Evolutionary conservation across 768 basidiomycete species (phyloP).

Genomic region (Calocera viscosa): DNA sequence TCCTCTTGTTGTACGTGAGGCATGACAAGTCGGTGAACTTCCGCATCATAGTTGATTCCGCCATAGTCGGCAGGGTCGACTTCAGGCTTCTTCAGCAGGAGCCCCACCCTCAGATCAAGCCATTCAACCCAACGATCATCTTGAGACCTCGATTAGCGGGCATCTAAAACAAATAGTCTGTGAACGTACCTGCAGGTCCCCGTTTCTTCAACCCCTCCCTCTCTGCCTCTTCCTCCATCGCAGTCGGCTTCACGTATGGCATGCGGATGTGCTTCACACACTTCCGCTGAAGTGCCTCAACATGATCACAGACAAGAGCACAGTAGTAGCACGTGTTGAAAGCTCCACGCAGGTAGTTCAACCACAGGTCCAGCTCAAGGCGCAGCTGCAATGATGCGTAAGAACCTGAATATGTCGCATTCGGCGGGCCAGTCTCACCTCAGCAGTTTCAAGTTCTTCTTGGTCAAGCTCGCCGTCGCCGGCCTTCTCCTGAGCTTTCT

Average conservation of each 20-base stretch:
- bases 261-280: slow-evolving; percentile 86
- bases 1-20: slow-evolving; percentile 88
- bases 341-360: slow-evolving; percentile 84
- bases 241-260: slow-evolving; percentile 39
- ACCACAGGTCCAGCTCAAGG: slow-evolving; percentile 63
- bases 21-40: slow-evolving; percentile 26
- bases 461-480: slow-evolving; percentile 47
- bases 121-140: slow-evolving; percentile 85
- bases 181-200: neutral
- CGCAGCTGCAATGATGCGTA: neutral
- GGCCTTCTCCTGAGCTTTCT: slow-evolving; percentile 34
- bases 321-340: slow-evolving; percentile 98
- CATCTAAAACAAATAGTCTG: neutral
- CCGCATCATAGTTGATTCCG: slow-evolving; percentile 86
- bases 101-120: slow-evolving; percentile 73
- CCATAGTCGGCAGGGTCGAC: slow-evolving; percentile 82
- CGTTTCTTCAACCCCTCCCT: slow-evolving; percentile 21
- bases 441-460: slow-evolving; percentile 53
- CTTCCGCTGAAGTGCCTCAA: slow-evolving; percentile 90
- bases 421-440: slow-evolving; percentile 37
- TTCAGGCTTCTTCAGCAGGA: slow-evolving; percentile 62
- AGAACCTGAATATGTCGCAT: slow-evolving; percentile 11
- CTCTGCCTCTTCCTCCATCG: slow-evolving; percentile 27
- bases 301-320: slow-evolving; percentile 78
- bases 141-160: slow-evolving; percentile 22